A percentile compares a stretch with the other conserved stretches of the same genome.
phyloP scores from a whole-genome alignment of 2,329 filamentous ascomycete species.

The Botryotinia globosa region DNA sequence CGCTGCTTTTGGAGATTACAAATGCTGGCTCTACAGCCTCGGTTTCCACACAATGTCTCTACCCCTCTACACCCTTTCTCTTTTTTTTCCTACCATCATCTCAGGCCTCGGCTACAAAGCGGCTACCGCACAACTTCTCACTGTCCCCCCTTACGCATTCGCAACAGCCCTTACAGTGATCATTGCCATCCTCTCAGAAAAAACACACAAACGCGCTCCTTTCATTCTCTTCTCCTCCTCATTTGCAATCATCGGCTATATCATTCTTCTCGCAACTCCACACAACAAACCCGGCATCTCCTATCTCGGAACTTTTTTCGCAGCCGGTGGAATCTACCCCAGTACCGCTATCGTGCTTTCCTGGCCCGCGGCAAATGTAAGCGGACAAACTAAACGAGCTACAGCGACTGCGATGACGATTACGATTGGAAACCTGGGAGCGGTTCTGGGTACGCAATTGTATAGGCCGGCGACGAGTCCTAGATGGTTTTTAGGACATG shows the following conservation, averaged over 20 bases:
- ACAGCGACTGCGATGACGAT: conserved; percentile 70
- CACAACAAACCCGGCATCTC: conserved; percentile 51
- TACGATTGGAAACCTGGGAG: conserved; percentile 66
- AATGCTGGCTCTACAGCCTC: conserved; percentile 70
- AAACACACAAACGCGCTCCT: conserved; percentile 53
- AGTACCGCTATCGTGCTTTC: conserved; percentile 60
- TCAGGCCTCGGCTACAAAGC: conserved; percentile 52
- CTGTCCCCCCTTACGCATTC: conserved; percentile 62
- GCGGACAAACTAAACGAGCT: conserved; percentile 66
- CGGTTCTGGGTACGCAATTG: conserved; percentile 66
- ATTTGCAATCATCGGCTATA: conserved; percentile 61
- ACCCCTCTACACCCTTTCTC: conserved; percentile 54
- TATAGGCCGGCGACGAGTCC: conserved; percentile 61
- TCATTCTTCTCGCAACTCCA: conserved; percentile 52
- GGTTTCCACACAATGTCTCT: conserved; percentile 72
- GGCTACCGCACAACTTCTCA: conserved; percentile 55
- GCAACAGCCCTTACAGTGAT: conserved; percentile 58
- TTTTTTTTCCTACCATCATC: conserved; percentile 57
- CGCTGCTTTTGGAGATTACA: conserved; percentile 63
- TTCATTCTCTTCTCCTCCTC: conserved; percentile 60
- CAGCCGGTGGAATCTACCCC: conserved; percentile 65
- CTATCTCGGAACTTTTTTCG: conserved; percentile 61
- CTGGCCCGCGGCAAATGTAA: conserved; percentile 71
- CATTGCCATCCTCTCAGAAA: conserved; percentile 60
- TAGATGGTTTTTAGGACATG: conserved; percentile 63